Evolutionary conservation across 2,329 filamentous ascomycete species (phyloP).

Genomic region (Sclerotinia glacialis): DNA sequence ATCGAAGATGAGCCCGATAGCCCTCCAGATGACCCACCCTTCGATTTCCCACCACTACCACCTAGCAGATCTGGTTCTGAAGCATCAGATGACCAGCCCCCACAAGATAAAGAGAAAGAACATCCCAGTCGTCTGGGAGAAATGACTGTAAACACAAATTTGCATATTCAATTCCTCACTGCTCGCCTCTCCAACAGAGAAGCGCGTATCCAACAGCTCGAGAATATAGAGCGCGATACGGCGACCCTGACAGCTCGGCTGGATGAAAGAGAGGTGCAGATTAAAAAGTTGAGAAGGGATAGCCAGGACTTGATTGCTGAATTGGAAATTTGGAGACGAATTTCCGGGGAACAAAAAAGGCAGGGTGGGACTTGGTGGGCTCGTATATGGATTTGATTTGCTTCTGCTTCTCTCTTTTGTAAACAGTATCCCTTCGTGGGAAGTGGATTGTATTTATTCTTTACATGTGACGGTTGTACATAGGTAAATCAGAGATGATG

Average conservation of each 20-base stretch:
- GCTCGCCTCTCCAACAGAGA: background rate
- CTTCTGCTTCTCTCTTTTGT: background rate
- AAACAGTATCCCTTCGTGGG: background rate
- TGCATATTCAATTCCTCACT: slow-evolving; percentile 18
- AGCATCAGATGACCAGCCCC: background rate
- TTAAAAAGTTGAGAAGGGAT: background rate
- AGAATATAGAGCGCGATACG: background rate
- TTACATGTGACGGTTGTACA: background rate
- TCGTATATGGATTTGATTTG: background rate
- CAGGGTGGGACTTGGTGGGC: background rate
- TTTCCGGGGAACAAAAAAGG: background rate
- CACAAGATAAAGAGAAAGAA: background rate
- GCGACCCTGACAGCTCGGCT: background rate
- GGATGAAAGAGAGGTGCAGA: background rate
- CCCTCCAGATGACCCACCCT: background rate
- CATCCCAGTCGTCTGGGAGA: background rate
- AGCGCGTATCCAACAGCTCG: background rate
- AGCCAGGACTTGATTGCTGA: background rate
- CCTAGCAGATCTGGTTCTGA: background rate
- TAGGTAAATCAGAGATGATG: background rate
- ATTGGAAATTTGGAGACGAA: background rate
- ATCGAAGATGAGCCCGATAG: slow-evolving; percentile 5
- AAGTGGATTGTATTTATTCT: background rate
- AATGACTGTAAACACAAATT: background rate
- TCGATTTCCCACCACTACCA: background rate